These are phyloP conservation scores for Domatiomyces catenatus DNA, from an alignment of 2,329 filamentous ascomycete genomes.

Conservation along the genomic window DNA sequence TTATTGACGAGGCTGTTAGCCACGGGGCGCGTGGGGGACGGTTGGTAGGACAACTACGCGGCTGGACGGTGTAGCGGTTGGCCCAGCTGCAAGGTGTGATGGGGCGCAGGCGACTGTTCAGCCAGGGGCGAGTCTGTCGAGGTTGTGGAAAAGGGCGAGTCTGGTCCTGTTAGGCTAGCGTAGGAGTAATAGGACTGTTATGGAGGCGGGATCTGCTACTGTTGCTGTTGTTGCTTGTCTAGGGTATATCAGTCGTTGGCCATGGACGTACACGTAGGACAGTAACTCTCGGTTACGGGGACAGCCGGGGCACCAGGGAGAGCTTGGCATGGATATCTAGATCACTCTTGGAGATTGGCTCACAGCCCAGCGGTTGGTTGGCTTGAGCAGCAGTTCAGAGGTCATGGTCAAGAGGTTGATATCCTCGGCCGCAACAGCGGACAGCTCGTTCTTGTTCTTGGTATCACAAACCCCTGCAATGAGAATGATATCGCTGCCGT, in stretches of 20 bases:
- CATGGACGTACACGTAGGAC: conserved; percentile 32
- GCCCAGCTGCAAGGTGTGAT: no score
- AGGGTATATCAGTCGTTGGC: conserved; percentile 40
- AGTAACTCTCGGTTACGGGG: conserved; percentile 61
- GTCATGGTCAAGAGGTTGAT: conserved; percentile 91
- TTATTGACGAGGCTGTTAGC: conserved; percentile 5
- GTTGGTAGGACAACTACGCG: neutral
- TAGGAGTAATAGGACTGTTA: conserved; percentile 16
- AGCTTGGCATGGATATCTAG: conserved; percentile 89
- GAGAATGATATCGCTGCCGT: conserved; percentile 38
- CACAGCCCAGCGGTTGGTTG: no score
- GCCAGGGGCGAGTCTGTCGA: no score
- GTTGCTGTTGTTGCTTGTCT: conserved; percentile 36
- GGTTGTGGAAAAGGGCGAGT: conserved; percentile 2
- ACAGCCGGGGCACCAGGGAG: conserved; percentile 54
- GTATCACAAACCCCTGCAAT: conserved; percentile 39
- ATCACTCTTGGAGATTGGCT: conserved; percentile 99
- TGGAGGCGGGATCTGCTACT: conserved; percentile 32
- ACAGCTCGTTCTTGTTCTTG: conserved; percentile 88
- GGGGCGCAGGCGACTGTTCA: no score
- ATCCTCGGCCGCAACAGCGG: conserved; percentile 85
- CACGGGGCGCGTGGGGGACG: conserved; percentile 2
- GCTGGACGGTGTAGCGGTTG: conserved; percentile 4
- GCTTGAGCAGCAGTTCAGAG: no score
- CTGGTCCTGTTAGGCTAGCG: conserved; percentile 10